Percentiles rank a stretch among this genome's conserved stretches.
Evolutionary conservation across 768 basidiomycete genomes (phyloP).

Genomic region (Mrakia frigida): DNA sequence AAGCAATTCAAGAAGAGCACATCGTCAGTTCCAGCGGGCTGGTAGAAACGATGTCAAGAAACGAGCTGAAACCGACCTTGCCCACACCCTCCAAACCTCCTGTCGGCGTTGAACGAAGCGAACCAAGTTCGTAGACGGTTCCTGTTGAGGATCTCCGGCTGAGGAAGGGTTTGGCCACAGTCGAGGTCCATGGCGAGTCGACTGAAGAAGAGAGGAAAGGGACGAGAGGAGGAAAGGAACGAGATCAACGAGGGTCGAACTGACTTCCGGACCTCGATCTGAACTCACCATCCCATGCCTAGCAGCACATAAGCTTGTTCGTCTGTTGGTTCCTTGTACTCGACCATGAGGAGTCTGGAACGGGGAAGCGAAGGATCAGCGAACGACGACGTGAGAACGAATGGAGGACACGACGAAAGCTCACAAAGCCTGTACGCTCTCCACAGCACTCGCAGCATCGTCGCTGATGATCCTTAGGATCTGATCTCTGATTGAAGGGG

Average conservation of each 20-base stretch:
- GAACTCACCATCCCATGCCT: slow-evolving; percentile 4
- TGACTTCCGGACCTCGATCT: too few species aligned
- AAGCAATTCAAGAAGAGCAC: background rate
- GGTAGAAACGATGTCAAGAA: too few species aligned
- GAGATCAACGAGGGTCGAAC: too few species aligned
- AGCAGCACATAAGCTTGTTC: slow-evolving; percentile 13
- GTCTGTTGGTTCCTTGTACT: slow-evolving; percentile 1
- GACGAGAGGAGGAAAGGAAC: background rate
- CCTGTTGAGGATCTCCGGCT: background rate
- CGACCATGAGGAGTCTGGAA: background rate
- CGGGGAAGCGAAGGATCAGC: background rate
- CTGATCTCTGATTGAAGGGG: too few species aligned
- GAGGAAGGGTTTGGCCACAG: background rate
- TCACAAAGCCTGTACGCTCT: slow-evolving; percentile 13
- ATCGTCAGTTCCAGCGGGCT: too few species aligned
- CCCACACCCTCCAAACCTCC: slow-evolving; percentile 13
- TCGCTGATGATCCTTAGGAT: slow-evolving; percentile 2
- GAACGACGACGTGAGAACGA: background rate
- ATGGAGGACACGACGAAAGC: background rate
- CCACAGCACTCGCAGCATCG: background rate
- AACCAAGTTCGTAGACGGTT: background rate
- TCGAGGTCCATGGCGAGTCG: slow-evolving; percentile 22
- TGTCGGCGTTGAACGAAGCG: slow-evolving; percentile 18
- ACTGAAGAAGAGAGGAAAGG: background rate
- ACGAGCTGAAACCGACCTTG: too few species aligned